These are phyloP conservation scores for Beauveria rudraprayagi DNA, from an alignment of 2,329 filamentous ascomycete genomes.

Conservation along the genomic window DNA sequence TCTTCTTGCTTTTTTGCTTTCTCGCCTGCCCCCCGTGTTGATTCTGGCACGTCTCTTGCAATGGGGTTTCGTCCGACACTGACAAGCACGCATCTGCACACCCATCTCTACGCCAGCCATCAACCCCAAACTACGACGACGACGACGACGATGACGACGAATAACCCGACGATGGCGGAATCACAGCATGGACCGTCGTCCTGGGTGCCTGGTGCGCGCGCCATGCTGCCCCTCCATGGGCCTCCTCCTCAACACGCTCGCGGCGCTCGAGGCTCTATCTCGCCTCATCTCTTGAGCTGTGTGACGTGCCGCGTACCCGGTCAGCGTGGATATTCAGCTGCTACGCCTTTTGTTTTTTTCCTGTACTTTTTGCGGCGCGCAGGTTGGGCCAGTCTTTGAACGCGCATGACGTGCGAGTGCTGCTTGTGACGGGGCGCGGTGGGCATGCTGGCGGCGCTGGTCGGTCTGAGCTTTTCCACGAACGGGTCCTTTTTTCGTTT, in stretches of 20 bases:
- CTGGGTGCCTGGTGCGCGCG: conserved; percentile 59
- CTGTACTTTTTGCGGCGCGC: conserved; percentile 65
- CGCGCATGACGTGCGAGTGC: conserved; percentile 50
- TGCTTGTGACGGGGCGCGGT: conserved; percentile 51
- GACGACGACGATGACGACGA: not conserved
- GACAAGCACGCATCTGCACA: not conserved
- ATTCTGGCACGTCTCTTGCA: not conserved
- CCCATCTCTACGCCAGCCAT: not conserved
- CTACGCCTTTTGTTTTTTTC: conserved; percentile 50
- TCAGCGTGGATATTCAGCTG: conserved; percentile 69
- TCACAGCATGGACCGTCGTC: conserved; percentile 62
- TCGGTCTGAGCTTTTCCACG: conserved; percentile 52
- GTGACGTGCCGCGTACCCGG: conserved; percentile 45
- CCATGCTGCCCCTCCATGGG: conserved; percentile 58
- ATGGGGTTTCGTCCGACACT: too few relatives aligned
- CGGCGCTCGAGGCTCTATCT: conserved; percentile 62
- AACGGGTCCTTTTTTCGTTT: conserved; percentile 19
- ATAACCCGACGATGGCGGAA: conserved; percentile 67
- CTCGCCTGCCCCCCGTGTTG: not conserved
- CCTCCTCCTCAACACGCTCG: conserved; percentile 57
- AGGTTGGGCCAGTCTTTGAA: conserved; percentile 68
- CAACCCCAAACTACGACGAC: not conserved
- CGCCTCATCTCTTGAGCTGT: conserved; percentile 49
- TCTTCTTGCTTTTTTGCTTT: not conserved
- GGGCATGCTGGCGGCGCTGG: conserved; percentile 43